A percentile compares a stretch with the other conserved stretches of the same genome.
phyloP scores from a whole-genome alignment of 179 eudicot genomes.

The Camellia oleifera region DNA sequence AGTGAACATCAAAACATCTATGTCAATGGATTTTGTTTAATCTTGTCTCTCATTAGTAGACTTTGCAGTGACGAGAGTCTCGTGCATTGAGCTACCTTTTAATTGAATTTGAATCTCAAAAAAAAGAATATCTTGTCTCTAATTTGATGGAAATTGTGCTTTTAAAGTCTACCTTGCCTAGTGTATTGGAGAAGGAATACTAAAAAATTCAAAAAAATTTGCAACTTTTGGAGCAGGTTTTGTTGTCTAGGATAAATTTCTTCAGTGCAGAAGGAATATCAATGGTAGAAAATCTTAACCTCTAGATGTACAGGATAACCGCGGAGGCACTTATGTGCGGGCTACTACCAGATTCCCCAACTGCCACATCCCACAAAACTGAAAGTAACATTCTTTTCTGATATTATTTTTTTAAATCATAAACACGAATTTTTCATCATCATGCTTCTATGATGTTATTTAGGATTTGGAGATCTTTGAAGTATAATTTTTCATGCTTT shows the following conservation, averaged over 20 bases:
- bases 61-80: too few species aligned
- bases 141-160: neutral
- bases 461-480: too few species aligned
- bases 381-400: slow-evolving; percentile 30
- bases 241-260: slow-evolving; percentile 63
- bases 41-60: neutral
- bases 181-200: neutral
- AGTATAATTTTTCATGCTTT: too few species aligned
- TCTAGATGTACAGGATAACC: slow-evolving; percentile 50
- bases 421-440: neutral
- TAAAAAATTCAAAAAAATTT: neutral
- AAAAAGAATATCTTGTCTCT: neutral
- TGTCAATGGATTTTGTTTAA: neutral
- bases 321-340: slow-evolving; percentile 71
- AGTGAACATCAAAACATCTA: neutral
- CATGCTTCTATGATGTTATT: too few species aligned
- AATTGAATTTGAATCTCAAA: too few species aligned
- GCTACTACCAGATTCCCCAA: slow-evolving; percentile 58
- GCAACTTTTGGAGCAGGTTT: slow-evolving; percentile 40
- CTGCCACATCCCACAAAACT: slow-evolving; percentile 59
- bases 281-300: slow-evolving; percentile 52
- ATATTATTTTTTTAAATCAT: neutral
- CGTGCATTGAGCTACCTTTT: too few species aligned
- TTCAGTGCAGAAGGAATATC: slow-evolving; percentile 48
- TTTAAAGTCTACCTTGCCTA: neutral